Evolutionary conservation across 75 land plant species (phyloP), one percentile per base, ranked within the genome.

Genomic region (Azolla pinnata): DNA sequence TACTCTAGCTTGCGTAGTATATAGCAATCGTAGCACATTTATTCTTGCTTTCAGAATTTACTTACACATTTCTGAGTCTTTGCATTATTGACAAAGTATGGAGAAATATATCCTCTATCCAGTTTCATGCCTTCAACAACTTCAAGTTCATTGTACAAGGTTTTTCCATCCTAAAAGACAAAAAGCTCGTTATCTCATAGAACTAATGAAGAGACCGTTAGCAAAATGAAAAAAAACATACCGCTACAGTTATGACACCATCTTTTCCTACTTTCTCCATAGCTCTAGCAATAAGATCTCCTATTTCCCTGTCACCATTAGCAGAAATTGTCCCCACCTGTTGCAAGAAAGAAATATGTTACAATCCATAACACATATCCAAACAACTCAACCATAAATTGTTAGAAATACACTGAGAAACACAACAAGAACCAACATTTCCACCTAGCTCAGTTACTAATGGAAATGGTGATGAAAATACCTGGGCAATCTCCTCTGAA

Each of bases 201-300:
- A 10, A 26, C 12, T 20, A 44, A 34, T 45, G 34, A 35, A 33
- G 53, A 21, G 21, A 24, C 18, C 25, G 25, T 49, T 9, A 26
- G 34, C 23, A 38, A 67, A 14, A 32, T 17, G 29, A 23, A 7
- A 24, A 12, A 29, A 12, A 44, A 68, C 77, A 75, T 62, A 79
- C 88, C 25, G 73, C 18, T 25, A 86, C 75, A 34, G 89, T 86
- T 58, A 86, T 86, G 17, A 83, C 83, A 34, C 89, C 89, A 24
- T 82, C 89, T 57, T 86, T 86, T 47, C 89, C 89, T 64, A 86
- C 89, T 71, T 83, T 86, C 67, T 86, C 86, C 89, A 86, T 86
- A 5, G 89, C 89, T 56, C 67, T 86, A 7, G 89, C 89, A 34
- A 86, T 86, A 50, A 86, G 35, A 59, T 79, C 89, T 10, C 89